Conservation (phyloP, 345 rosid species). For the Tarenaya hassleriana region DNA sequence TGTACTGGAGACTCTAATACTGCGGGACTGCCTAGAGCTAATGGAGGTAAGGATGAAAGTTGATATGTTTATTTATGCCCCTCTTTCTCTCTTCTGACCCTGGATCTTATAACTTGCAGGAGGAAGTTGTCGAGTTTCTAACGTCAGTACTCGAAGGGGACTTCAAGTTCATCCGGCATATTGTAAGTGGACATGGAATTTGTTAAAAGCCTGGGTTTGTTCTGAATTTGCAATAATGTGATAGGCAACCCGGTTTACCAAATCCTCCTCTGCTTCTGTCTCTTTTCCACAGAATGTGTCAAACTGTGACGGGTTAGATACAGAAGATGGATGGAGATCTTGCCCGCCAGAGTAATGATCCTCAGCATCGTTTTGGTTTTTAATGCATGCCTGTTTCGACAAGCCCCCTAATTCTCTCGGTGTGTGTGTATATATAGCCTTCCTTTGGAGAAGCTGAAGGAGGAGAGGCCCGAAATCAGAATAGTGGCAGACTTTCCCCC, state of each 20-base stretch:
- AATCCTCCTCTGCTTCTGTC: conserved; percentile 19
- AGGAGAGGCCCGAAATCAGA: conserved; percentile 65
- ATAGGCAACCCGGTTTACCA: background rate
- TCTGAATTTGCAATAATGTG: background rate
- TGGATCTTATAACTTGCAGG: conserved; percentile 34
- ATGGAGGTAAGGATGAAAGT: conserved; percentile 46
- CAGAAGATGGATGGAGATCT: conserved; percentile 55
- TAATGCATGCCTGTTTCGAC: too few relatives aligned
- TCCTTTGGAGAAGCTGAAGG: conserved; percentile 57
- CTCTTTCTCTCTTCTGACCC: conserved; percentile 9
- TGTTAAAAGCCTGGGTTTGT: conserved; percentile 1
- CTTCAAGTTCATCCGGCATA: conserved; percentile 52
- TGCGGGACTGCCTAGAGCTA: conserved; percentile 72
- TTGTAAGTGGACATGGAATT: conserved; percentile 43
- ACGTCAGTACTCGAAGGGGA: conserved; percentile 57
- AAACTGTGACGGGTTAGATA: conserved; percentile 62
- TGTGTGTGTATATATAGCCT: conserved; percentile 39
- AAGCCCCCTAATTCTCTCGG: too few relatives aligned
- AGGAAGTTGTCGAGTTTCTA: conserved; percentile 60
- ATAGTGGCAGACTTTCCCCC: conserved; percentile 70
- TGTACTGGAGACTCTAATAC: conserved; percentile 59
- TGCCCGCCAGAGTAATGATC: conserved; percentile 44
- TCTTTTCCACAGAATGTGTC: conserved; percentile 56
- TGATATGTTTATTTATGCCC: background rate
- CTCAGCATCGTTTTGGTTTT: conserved; percentile 4